Conservation (phyloP, 139 green algal genomes). For the Chlamydomonas eustigma region DNA sequence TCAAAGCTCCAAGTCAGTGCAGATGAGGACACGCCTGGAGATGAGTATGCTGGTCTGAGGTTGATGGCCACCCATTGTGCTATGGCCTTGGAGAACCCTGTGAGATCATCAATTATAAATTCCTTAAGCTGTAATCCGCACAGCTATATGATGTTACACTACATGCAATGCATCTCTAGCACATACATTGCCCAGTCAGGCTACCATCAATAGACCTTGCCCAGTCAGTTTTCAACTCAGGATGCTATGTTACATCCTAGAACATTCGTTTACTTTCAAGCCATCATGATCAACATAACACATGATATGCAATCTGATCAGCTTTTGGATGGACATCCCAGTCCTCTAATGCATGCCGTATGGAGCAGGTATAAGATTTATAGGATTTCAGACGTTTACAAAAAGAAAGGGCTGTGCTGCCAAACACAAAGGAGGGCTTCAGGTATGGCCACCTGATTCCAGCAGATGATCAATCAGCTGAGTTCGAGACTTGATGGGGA, state of each 20-base stretch:
- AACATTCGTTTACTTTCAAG: background rate
- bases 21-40: background rate
- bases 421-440: too few relatives aligned
- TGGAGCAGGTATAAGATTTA: too few relatives aligned
- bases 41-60: constrained; percentile 41
- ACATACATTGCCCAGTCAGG: too few relatives aligned
- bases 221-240: too few relatives aligned
- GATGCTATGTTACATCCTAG: background rate
- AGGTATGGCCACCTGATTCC: background rate
- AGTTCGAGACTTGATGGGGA: constrained; percentile 52
- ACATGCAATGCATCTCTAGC: too few relatives aligned
- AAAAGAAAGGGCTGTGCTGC: too few relatives aligned
- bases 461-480: constrained; percentile 47
- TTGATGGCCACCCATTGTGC: constrained; percentile 84
- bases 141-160: too few relatives aligned
- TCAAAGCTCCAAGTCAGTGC: constrained; percentile 76
- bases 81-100: constrained; percentile 1
- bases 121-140: too few relatives aligned
- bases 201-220: too few relatives aligned
- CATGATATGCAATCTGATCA: too few relatives aligned
- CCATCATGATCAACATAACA: background rate
- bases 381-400: too few relatives aligned
- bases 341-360: too few relatives aligned
- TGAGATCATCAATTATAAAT: background rate
- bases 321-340: background rate